phyloP scores from a whole-genome alignment of 2,329 filamentous ascomycete species.

The Didymella sp. region DNA sequence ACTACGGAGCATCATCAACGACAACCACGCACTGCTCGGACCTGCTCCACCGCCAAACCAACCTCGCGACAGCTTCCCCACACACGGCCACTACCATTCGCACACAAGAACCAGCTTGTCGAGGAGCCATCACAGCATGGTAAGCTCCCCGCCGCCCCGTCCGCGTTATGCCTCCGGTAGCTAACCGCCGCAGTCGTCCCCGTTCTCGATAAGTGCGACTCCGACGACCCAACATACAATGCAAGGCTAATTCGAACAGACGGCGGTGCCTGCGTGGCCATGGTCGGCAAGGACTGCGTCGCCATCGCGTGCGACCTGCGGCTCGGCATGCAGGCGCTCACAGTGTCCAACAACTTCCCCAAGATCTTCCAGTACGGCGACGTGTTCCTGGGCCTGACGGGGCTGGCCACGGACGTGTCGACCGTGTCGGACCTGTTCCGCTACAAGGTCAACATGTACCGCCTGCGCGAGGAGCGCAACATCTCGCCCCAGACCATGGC shows the following conservation, averaged over 20 bases:
- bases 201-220: constrained; percentile 88
- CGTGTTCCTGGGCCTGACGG: constrained; percentile 93
- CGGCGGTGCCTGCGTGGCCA: constrained; percentile 95
- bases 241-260: constrained; percentile 54
- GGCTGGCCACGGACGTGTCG: constrained; percentile 92
- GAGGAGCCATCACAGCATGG: constrained; percentile 44
- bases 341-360: constrained; percentile 99
- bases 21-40: too few relatives aligned
- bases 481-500: constrained; percentile 95
- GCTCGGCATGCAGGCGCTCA: constrained; percentile 93
- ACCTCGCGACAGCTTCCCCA: background rate
- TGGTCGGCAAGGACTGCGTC: constrained; percentile 99
- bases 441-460: constrained; percentile 99
- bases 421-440: constrained; percentile 97
- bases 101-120: too few relatives aligned
- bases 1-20: constrained; percentile 12
- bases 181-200: constrained; percentile 71
- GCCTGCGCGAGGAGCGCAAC: constrained; percentile 94
- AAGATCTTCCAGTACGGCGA: constrained; percentile 99
- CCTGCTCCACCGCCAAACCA: background rate
- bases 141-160: constrained; percentile 36
- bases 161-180: constrained; percentile 17
- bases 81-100: too few relatives aligned
- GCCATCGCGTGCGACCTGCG: constrained; percentile 99
- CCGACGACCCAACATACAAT: constrained; percentile 14